phyloP scores from a whole-genome alignment of 2,329 filamentous ascomycete genomes.

The Diplodia seriata region DNA sequence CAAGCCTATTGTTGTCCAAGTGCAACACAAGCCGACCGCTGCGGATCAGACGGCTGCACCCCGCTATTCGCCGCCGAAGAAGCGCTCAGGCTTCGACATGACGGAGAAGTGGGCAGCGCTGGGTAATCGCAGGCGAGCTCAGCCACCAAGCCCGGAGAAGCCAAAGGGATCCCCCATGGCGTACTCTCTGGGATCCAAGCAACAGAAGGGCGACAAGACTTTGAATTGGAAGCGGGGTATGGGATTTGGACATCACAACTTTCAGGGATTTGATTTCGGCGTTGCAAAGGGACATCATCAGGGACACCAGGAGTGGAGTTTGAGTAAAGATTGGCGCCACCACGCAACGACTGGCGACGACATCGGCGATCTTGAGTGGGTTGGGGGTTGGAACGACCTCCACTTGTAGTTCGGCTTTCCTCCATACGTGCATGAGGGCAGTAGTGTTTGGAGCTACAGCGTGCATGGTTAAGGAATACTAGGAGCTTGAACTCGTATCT shows the following conservation, averaged over 20 bases:
- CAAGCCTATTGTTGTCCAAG: slow-evolving; percentile 39
- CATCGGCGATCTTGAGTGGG: slow-evolving; percentile 87
- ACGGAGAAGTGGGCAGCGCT: slow-evolving; percentile 90
- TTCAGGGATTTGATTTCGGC: slow-evolving; percentile 27
- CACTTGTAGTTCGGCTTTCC: slow-evolving; percentile 59
- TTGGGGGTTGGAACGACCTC: slow-evolving; percentile 85
- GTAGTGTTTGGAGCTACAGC: slow-evolving; percentile 27
- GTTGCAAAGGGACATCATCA: slow-evolving; percentile 34
- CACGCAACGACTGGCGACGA: slow-evolving; percentile 62
- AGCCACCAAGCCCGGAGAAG: slow-evolving; percentile 56
- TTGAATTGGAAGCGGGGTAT: slow-evolving; percentile 44
- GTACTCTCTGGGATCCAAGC: slow-evolving; percentile 43
- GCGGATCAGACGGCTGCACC: slow-evolving; percentile 37
- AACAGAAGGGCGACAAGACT: slow-evolving; percentile 49
- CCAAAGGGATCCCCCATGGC: slow-evolving; percentile 45
- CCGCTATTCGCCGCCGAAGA: slow-evolving; percentile 70
- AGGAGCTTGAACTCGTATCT: slow-evolving; percentile 33
- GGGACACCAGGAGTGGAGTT: slow-evolving; percentile 49
- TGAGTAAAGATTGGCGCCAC: slow-evolving; percentile 59
- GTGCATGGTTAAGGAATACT: slow-evolving; percentile 25
- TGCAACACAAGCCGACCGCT: slow-evolving; percentile 34
- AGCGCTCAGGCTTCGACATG: slow-evolving; percentile 54
- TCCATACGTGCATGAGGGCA: slow-evolving; percentile 26
- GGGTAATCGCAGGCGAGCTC: slow-evolving; percentile 79
- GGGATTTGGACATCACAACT: slow-evolving; percentile 32